Percentiles rank a stretch among this genome's conserved stretches.
phyloP scores from a whole-genome alignment of 1,139 yeast species.

The Schwanniomyces etchellsii region DNA sequence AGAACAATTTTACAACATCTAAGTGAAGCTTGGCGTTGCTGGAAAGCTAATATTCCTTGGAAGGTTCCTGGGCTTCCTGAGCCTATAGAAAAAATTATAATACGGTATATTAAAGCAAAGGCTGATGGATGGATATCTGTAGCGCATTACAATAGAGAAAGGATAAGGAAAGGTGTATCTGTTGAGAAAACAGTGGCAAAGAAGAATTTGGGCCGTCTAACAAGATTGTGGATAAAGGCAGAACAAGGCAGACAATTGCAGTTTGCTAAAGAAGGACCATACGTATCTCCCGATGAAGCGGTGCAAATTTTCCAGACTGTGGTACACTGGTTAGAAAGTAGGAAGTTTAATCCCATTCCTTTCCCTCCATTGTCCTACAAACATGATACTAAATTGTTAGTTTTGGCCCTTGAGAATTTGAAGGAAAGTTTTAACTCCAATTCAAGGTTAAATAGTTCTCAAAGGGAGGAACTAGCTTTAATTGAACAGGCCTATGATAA shows the following conservation, averaged over 20 bases:
- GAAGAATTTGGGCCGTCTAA: constrained; percentile 86
- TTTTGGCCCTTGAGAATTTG: constrained; percentile 82
- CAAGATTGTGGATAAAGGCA: constrained; percentile 86
- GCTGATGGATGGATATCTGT: constrained; percentile 97
- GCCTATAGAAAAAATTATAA: constrained; percentile 81
- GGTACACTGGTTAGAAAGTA: constrained; percentile 89
- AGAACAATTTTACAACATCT: constrained; percentile 87
- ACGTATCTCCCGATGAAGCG: constrained; percentile 81
- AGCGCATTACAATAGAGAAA: constrained; percentile 87
- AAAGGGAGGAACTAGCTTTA: constrained; percentile 86
- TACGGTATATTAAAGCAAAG: constrained; percentile 86
- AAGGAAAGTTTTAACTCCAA: constrained; percentile 83
- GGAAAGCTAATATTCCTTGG: constrained; percentile 99
- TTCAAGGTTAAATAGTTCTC: constrained; percentile 76
- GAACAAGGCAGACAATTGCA: constrained; percentile 86
- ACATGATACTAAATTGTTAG: constrained; percentile 86
- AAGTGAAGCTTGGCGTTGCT: constrained; percentile 98
- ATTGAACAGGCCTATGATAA: constrained; percentile 96
- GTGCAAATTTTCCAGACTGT: constrained; percentile 78
- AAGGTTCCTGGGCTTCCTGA: constrained; percentile 94
- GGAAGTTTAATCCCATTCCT: constrained; percentile 83
- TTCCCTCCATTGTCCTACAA: constrained; percentile 91
- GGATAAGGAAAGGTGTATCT: constrained; percentile 81
- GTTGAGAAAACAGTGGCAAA: constrained; percentile 93
- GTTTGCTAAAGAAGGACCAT: constrained; percentile 85